Conservation (phyloP, 805 yeast species). For the Lachancea meyersii region DNA sequence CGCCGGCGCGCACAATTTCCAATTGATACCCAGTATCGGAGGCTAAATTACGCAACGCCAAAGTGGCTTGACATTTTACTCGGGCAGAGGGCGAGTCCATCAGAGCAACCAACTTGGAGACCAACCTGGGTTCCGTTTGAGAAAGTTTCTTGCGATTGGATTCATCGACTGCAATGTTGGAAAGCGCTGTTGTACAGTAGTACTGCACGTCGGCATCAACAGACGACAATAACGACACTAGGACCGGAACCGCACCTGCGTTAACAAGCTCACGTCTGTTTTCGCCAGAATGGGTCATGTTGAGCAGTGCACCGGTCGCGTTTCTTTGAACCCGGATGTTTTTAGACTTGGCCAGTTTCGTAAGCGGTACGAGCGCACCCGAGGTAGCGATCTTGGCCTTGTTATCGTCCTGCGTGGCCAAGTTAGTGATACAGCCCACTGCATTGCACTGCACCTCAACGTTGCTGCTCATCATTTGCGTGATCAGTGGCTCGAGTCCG, state of each 20-base stretch:
- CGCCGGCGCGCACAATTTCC: slow-evolving; percentile 93
- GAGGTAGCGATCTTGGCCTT: slow-evolving; percentile 92
- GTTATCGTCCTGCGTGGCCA: slow-evolving; percentile 97
- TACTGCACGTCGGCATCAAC: slow-evolving; percentile 96
- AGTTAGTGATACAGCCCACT: slow-evolving; percentile 95
- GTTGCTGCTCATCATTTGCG: slow-evolving; percentile 95
- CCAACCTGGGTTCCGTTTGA: slow-evolving; percentile 88
- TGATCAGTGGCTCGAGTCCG: slow-evolving; percentile 89
- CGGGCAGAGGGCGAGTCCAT: slow-evolving; percentile 93
- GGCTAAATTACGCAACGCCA: slow-evolving; percentile 92
- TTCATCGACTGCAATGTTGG: slow-evolving; percentile 96
- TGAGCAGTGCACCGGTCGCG: slow-evolving; percentile 95
- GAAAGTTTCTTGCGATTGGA: slow-evolving; percentile 80
- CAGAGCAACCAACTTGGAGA: slow-evolving; percentile 75
- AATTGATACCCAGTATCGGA: slow-evolving; percentile 93
- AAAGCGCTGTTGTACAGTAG: slow-evolving; percentile 94
- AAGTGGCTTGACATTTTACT: slow-evolving; percentile 97
- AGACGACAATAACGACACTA: slow-evolving; percentile 78
- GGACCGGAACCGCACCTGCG: slow-evolving; percentile 97
- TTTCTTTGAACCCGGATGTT: slow-evolving; percentile 96
- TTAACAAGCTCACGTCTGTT: slow-evolving; percentile 93
- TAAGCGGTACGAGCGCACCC: slow-evolving; percentile 91
- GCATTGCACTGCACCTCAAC: slow-evolving; percentile 99
- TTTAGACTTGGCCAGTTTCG: slow-evolving; percentile 87
- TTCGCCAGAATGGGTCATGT: slow-evolving; percentile 97